Evolutionary conservation across 2,329 filamentous ascomycete genomes (phyloP).

Genomic region (Fusarium sp.): DNA sequence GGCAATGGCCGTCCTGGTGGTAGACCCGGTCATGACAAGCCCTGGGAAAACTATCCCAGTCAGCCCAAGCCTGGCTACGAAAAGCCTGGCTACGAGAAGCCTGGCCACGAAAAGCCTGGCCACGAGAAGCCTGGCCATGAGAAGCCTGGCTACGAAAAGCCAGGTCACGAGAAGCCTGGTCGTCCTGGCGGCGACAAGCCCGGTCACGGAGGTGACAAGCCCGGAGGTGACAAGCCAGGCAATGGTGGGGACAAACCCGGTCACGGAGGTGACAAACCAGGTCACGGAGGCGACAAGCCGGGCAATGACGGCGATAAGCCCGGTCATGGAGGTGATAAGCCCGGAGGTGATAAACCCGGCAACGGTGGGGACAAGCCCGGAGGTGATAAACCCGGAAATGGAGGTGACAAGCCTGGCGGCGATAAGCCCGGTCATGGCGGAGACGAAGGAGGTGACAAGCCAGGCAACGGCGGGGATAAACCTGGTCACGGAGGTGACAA

Average conservation of each 20-base stretch:
- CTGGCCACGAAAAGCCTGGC: background rate
- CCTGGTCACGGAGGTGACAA: too few relatives aligned
- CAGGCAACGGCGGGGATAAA: too few relatives aligned
- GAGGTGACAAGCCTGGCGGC: too few relatives aligned
- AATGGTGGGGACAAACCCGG: background rate
- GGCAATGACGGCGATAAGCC: too few relatives aligned
- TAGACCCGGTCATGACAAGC: background rate
- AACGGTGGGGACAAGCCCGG: too few relatives aligned
- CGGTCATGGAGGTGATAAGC: too few relatives aligned
- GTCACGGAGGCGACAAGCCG: background rate
- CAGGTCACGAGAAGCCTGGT: background rate
- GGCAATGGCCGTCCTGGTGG: background rate
- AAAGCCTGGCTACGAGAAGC: background rate
- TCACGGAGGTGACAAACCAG: background rate
- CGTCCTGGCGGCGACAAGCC: background rate
- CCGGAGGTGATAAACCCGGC: too few relatives aligned
- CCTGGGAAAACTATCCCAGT: background rate
- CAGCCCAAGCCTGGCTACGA: background rate
- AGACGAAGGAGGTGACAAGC: too few relatives aligned
- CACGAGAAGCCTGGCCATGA: background rate
- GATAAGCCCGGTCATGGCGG: too few relatives aligned
- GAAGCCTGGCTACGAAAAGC: background rate
- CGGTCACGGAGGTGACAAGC: background rate
- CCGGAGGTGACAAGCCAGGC: background rate
- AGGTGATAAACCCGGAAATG: too few relatives aligned